A percentile compares a stretch with the other conserved stretches of the same genome.
phyloP scores from a whole-genome alignment of 2,329 filamentous ascomycete genomes.

The Sporothrix phasma region DNA sequence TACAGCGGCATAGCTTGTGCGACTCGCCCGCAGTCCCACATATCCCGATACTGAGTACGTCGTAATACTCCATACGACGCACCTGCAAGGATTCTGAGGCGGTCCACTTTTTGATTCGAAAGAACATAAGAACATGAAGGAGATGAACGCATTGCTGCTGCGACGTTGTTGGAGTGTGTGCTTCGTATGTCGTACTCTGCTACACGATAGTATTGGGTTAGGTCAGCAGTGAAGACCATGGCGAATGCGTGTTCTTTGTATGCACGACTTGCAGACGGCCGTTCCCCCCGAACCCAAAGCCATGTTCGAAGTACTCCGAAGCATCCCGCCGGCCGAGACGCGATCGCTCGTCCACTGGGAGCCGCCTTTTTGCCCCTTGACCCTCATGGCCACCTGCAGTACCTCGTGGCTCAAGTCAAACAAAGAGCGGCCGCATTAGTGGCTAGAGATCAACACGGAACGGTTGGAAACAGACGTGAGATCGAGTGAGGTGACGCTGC shows the following conservation, averaged over 20 bases:
- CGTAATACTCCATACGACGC: too few relatives aligned
- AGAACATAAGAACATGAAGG: too few relatives aligned
- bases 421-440: neutral
- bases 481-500: neutral
- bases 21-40: slow-evolving; percentile 1
- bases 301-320: neutral
- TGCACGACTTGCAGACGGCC: neutral
- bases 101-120: neutral
- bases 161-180: too few relatives aligned
- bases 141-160: too few relatives aligned
- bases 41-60: neutral
- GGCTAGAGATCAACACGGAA: neutral
- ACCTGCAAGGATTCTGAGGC: neutral
- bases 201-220: too few relatives aligned
- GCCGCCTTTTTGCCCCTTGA: neutral
- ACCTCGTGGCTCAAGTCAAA: slow-evolving; percentile 2
- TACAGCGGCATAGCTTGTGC: neutral
- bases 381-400: neutral
- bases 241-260: too few relatives aligned
- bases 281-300: slow-evolving; percentile 1
- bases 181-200: too few relatives aligned
- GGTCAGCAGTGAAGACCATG: too few relatives aligned
- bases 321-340: neutral
- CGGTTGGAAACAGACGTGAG: neutral
- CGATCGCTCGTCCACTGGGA: neutral